Percentiles rank a stretch among this genome's conserved stretches.
These are phyloP conservation scores for Cyamopsis tetragonoloba DNA, from an alignment of 306 rosid genomes.

Conservation along the genomic window DNA sequence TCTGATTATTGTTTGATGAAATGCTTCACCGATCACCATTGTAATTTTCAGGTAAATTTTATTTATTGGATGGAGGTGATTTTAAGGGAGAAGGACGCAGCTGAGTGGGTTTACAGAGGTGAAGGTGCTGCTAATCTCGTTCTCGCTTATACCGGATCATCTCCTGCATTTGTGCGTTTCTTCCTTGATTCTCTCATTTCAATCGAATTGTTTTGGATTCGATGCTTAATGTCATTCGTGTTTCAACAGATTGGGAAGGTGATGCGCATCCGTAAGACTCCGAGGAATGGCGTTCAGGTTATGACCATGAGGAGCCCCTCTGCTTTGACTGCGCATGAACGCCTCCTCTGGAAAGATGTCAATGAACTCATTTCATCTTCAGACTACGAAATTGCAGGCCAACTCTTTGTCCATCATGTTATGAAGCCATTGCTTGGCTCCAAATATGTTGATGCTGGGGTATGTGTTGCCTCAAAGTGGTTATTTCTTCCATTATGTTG, in stretches of 20 bases:
- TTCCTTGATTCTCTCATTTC: not conserved
- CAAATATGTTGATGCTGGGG: conserved; percentile 76
- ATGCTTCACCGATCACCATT: conserved; percentile 18
- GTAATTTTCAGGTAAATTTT: conserved; percentile 17
- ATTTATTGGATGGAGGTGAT: conserved; percentile 43
- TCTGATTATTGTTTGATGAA: conserved; percentile 18
- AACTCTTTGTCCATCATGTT: conserved; percentile 50
- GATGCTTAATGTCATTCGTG: not conserved
- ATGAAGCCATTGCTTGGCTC: conserved; percentile 84
- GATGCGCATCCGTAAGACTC: conserved; percentile 67
- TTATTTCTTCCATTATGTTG: no score
- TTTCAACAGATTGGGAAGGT: conserved; percentile 72
- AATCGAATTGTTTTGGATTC: not conserved
- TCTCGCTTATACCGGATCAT: conserved; percentile 68
- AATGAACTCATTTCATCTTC: conserved; percentile 47
- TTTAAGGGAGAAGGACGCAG: conserved; percentile 49
- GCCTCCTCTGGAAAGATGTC: conserved; percentile 61
- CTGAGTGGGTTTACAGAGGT: conserved; percentile 80
- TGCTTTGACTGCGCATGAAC: conserved; percentile 53
- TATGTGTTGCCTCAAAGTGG: conserved; percentile 36
- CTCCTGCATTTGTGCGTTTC: conserved; percentile 54
- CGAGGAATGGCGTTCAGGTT: conserved; percentile 29
- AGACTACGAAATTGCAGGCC: conserved; percentile 49
- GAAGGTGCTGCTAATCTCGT: conserved; percentile 97
- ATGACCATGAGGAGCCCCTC: conserved; percentile 33